Evolutionary conservation across 305 asterid species (phyloP), one percentile per base, ranked within the genome.

Genomic region (Nicotiana rustica): DNA sequence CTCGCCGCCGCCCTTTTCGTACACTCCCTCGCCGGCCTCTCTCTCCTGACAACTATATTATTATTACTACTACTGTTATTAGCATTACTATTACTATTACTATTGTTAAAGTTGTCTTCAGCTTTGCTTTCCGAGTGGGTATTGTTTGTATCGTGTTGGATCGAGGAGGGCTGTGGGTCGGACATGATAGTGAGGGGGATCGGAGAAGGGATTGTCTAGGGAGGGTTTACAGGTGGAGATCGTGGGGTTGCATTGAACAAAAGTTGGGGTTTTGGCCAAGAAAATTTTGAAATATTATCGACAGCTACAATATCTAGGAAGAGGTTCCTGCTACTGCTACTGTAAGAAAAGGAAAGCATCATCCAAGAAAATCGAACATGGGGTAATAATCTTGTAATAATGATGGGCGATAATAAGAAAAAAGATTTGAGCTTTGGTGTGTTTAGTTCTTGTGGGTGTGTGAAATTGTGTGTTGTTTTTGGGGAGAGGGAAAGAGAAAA

Each of bases 1-100:
- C 97, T 85, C 31, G 93, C 97, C 2, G 93, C 97, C 1, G 99
- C 98, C 29, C 98, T 88, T 82, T 94, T 95, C 9, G 99, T 95
- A 85, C 99, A 96, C 60, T 98, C 99, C 94, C 99, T 90, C 6
- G 99, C 91, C 12, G 97, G 99, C 90, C 99, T 90, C 91, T 93
- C 95, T 85, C 98, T 89, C 90, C 93, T 89, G 18, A 86, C 88
- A 21, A 90, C 82, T 71, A 75, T 86, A 83, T 75, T 84, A 78
- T 44, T 82, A 73, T 36, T 84, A 83, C 85, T 88, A 56, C 77
- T 84, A 80, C 47, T 84, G 66, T 61, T 85, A 78, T 60, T 84
- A 33, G 77, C 83, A 78, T 83, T 67, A 67, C 17, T 86, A 77
- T 86, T 84, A 61, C 68, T 41, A 8, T 41, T 41, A 41, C 49